Conservation (phyloP, 208 protist species). For the Trypanosoma rangeli region DNA sequence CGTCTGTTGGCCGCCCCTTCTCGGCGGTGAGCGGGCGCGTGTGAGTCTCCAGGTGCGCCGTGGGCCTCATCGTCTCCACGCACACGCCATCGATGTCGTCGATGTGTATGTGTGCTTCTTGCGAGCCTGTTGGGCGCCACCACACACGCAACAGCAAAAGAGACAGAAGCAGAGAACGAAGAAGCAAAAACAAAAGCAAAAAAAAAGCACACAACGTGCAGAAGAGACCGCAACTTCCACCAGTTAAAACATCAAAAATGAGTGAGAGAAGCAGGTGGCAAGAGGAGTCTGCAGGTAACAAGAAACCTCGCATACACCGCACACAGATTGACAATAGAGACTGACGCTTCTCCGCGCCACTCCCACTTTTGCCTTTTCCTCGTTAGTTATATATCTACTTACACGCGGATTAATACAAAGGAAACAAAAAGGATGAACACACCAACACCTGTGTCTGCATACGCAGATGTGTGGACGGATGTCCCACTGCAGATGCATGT, state of each 20-base stretch:
- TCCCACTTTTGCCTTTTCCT: background rate
- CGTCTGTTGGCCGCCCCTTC: constrained; percentile 25
- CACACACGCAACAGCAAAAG: background rate
- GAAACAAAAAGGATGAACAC: background rate
- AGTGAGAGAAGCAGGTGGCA: too few relatives aligned
- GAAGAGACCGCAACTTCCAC: background rate
- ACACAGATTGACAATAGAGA: background rate
- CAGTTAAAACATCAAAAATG: too few relatives aligned
- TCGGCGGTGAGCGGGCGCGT: background rate
- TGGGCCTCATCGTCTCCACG: background rate
- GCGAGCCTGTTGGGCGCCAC: background rate
- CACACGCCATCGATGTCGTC: background rate
- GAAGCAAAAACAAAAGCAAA: background rate
- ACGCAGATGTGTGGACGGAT: background rate
- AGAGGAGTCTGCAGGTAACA: background rate
- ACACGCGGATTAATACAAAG: background rate
- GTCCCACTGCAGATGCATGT: background rate
- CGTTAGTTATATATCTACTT: background rate
- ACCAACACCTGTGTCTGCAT: background rate
- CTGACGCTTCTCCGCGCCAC: background rate
- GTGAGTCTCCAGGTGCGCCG: background rate
- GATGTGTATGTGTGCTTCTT: background rate
- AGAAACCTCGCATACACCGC: background rate
- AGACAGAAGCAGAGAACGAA: background rate
- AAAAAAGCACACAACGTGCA: background rate